Base-by-base conservation (phyloP, 1,139 yeast genomes). In the Arxiozyma heterogenica region DNA sequence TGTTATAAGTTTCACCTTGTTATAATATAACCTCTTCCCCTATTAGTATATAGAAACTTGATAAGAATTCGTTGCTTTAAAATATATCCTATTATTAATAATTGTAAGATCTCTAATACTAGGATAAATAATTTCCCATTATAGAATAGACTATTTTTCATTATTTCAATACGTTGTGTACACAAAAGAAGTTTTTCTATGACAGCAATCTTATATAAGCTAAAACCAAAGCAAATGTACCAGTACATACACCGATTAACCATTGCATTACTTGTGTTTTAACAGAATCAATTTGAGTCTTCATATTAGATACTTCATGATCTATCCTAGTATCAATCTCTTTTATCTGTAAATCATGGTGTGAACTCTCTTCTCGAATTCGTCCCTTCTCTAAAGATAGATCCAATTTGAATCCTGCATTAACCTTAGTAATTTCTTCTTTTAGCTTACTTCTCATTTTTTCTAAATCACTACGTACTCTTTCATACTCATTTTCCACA, bases 191-290 rank as follows among this genome's bases (percentile, higher is more conserved):
- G 15, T 4, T 6, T 6, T 34, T n/a, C 66, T 69, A 87, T 44
- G 93, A 84, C 57, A 91, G 77, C 63, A 91, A 76, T 63, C 98
- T 79, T 52, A 90, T 86, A 68, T 93, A 93, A 1, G 98, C 97
- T 63, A 93, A 74, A 50, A 93, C 85, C 58, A 93, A 77, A 18
- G 98, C 97, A 73, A 91, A 88, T 1, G 97, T 87, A 86, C 98
- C 98, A 1, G 98, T 90, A 65, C 96, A 87, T 25, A 93, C 97
- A 76, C 98, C 98, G 64, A 93, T 89, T 61, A 93, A 78, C 98
- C 98, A 93, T 71, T 93, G 98, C 83, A 89, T 82, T 51, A 93
- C 97, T 69, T 93, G 97, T 1, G 96, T 88, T 72, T 93, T 91
- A 42, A 93, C 96, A 47, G 88, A 83, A 65, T 91, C 96, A 59